These are phyloP conservation scores for Scleroderma citrinum DNA, from an alignment of 768 basidiomycete genomes.

Conservation along the genomic window DNA sequence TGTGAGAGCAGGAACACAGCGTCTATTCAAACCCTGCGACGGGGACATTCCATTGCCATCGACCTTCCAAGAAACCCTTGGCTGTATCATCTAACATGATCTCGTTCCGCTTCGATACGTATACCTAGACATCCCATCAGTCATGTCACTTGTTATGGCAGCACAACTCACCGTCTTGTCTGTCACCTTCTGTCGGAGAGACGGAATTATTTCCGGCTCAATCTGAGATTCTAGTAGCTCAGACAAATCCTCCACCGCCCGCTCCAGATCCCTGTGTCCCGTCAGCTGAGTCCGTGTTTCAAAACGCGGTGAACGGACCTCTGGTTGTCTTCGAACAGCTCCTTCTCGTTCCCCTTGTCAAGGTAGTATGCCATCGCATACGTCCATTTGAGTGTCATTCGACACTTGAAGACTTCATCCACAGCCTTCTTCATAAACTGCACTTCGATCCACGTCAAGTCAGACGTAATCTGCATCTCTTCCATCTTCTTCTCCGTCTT, in stretches of 20 bases:
- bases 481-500: conserved; percentile 99
- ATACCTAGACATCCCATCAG: conserved; percentile 44
- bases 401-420: conserved; percentile 83
- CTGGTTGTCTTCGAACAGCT: conserved; percentile 96
- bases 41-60: conserved; percentile 75
- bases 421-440: conserved; percentile 99
- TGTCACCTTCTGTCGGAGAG: conserved; percentile 85
- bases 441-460: conserved; percentile 95
- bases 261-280: conserved; percentile 72
- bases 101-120: conserved; percentile 95
- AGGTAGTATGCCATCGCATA: conserved; percentile 99
- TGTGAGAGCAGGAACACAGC: too few relatives aligned
- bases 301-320: conserved; percentile 39
- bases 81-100: conserved; percentile 95
- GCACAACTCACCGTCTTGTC: conserved; percentile 75
- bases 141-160: conserved; percentile 1
- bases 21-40: conserved; percentile 65
- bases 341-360: conserved; percentile 84
- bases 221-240: conserved; percentile 91
- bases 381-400: conserved; percentile 97
- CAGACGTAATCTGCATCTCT: conserved; percentile 92
- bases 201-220: conserved; percentile 76
- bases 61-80: conserved; percentile 76
- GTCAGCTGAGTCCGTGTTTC: background rate
- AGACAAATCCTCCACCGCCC: conserved; percentile 91